A percentile compares a stretch with the other conserved stretches of the same genome.
These are phyloP conservation scores for Skeletonema marinoi DNA, from an alignment of 108 stramenopile species.

Conservation along the genomic window DNA sequence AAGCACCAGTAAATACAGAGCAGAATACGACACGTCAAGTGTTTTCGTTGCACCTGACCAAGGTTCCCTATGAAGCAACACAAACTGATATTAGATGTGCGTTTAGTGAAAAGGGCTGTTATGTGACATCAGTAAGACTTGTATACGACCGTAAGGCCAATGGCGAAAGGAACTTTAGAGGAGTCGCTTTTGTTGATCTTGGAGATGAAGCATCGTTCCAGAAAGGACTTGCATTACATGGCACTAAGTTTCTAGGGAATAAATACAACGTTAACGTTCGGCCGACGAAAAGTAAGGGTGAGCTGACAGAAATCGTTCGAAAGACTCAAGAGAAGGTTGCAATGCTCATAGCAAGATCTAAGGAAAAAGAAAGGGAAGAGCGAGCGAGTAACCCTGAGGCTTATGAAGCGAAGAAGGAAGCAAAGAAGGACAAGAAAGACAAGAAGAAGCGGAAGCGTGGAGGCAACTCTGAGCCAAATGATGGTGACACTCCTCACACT, in stretches of 20 bases:
- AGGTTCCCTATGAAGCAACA: slow-evolving; percentile 68
- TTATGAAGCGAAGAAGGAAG: neutral
- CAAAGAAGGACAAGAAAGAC: slow-evolving; percentile 19
- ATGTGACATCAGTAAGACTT: slow-evolving; percentile 69
- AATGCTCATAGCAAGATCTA: slow-evolving; percentile 56
- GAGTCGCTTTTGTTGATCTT: slow-evolving; percentile 83
- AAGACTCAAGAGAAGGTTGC: slow-evolving; percentile 70
- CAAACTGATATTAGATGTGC: slow-evolving; percentile 64
- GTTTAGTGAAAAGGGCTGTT: slow-evolving; percentile 66
- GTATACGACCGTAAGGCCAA: slow-evolving; percentile 67
- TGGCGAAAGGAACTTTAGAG: slow-evolving; percentile 67
- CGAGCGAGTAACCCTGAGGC: neutral
- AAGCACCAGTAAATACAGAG: neutral
- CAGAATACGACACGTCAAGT: slow-evolving; percentile 1
- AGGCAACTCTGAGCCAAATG: slow-evolving; percentile 7
- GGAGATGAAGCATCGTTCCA: slow-evolving; percentile 64
- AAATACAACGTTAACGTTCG: slow-evolving; percentile 71
- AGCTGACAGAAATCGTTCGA: slow-evolving; percentile 70
- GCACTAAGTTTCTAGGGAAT: slow-evolving; percentile 50
- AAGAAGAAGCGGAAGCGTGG: slow-evolving; percentile 31
- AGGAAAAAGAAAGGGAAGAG: slow-evolving; percentile 29
- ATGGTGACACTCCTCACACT: neutral
- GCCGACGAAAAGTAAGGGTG: slow-evolving; percentile 65
- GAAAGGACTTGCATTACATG: slow-evolving; percentile 53
- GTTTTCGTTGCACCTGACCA: slow-evolving; percentile 76